These are phyloP conservation scores for Cryptococcus floricola DNA, from an alignment of 1,284 basidiomycete species.

Conservation along the genomic window DNA sequence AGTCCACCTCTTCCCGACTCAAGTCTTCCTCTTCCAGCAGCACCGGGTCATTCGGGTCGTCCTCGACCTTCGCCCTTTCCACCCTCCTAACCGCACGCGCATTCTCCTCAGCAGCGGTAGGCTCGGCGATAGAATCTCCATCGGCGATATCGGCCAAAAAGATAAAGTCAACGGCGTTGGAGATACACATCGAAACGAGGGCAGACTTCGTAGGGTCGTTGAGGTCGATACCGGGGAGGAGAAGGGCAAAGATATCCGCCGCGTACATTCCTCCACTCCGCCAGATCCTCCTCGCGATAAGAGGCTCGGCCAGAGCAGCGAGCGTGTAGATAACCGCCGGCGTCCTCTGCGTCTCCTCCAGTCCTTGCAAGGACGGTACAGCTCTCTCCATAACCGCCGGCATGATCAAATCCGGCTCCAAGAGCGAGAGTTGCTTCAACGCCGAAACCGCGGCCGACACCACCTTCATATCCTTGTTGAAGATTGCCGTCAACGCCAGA, in stretches of 20 bases:
- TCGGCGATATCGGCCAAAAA: conserved; percentile 56
- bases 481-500: conserved; percentile 89
- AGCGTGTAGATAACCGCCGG: conserved; percentile 86
- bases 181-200: conserved; percentile 54
- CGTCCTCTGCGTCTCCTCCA: conserved; percentile 93
- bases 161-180: conserved; percentile 71
- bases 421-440: conserved; percentile 57
- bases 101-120: conserved; percentile 12
- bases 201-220: conserved; percentile 89
- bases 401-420: conserved; percentile 86
- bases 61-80: conserved; percentile 25
- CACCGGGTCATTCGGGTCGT: conserved; percentile 42
- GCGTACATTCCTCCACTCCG: conserved; percentile 81
- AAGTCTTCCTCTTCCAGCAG: conserved; percentile 39
- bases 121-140: conserved; percentile 21
- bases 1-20: conserved; percentile 37
- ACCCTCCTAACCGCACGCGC: conserved; percentile 26
- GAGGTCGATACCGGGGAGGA: conserved; percentile 66
- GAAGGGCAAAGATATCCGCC: conserved; percentile 81
- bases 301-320: conserved; percentile 70
- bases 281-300: conserved; percentile 72
- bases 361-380: conserved; percentile 81
- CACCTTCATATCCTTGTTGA: conserved; percentile 67
- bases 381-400: conserved; percentile 89
- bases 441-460: conserved; percentile 52